Base-by-base conservation (phyloP, 202 grass and related monocot genomes). In the Zizania palustris region DNA sequence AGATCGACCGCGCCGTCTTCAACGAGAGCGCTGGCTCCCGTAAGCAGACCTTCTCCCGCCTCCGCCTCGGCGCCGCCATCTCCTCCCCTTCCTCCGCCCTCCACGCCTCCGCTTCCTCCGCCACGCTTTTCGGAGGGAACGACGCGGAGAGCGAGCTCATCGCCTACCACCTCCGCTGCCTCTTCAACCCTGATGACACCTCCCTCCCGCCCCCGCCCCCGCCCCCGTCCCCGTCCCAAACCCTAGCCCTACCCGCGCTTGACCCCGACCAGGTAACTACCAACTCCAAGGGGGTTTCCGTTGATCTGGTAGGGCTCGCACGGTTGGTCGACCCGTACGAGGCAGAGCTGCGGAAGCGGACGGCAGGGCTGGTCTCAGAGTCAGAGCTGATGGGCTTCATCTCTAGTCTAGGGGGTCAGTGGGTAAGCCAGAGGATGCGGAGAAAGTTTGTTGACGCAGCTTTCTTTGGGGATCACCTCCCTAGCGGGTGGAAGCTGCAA, bases 11-110 rank as follows among this genome's bases (percentile, higher is more conserved):
- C 46, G 83, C 90, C 7, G 86, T 91, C 18, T 99, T 96, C 85
- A 93, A 99, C 69, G 96, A 99, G 90, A 99, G 96, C 84, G 96
- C 92, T 11, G 96, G 96, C 0, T 96, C 90, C 59, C 92, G 96
- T 41, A 99, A 96, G 84, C 96, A 99, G 79, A 99, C 96, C 76
- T 99, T 96, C 78, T 91, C 90, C 20, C 96, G 92, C 67, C 85
- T 49, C 81, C 96, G 96, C 78, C 79, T 96, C 43, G 85, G 50
- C 71, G 44, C 85, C 36, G 45, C 80, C 28, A 28, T 28, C 28
- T 28, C 74, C 44, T 48, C 81, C 12, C 13, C 82, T 37, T 0
- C 82, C 1, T 28, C 88, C 41, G 28, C 28, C 28, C 28, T 28
- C 28, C 28, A 0, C 28, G 28, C 28, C 28, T 28, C 28, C 28